phyloP scores from a whole-genome alignment of 495 filamentous ascomycete species.

The Oidiodendron maius region DNA sequence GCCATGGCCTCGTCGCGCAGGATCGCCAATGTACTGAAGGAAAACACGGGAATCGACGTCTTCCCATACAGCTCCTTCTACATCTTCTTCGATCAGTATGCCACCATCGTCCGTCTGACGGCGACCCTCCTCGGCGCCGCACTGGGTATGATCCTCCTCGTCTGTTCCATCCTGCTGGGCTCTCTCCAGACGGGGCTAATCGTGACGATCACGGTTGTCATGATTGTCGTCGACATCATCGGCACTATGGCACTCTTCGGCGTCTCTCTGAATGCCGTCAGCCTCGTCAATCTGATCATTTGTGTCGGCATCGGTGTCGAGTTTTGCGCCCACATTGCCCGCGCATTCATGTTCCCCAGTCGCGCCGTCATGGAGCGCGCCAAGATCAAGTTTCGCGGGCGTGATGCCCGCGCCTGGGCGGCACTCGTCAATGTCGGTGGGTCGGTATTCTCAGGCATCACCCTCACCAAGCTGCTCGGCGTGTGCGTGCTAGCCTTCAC shows the following conservation, averaged over 20 bases:
- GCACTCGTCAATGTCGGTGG: conserved; percentile 90
- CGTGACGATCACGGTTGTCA: conserved; percentile 77
- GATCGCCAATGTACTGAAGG: conserved; percentile 68
- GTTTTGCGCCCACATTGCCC: conserved; percentile 94
- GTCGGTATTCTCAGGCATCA: conserved; percentile 93
- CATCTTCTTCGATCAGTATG: conserved; percentile 98
- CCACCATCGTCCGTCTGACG: conserved; percentile 73
- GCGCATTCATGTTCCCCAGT: conserved; percentile 91
- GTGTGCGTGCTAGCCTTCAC: conserved; percentile 93
- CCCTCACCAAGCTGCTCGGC: conserved; percentile 87
- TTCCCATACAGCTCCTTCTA: conserved; percentile 97
- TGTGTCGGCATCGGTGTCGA: conserved; percentile 94
- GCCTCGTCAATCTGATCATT: conserved; percentile 94
- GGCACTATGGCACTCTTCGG: conserved; percentile 85
- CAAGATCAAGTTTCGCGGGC: conserved; percentile 60
- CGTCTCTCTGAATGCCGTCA: conserved; percentile 93
- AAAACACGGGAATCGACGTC: conserved; percentile 63
- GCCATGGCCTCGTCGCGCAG: conserved; percentile 86
- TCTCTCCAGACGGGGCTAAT: conserved; percentile 76
- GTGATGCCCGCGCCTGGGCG: conserved; percentile 83
- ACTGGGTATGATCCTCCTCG: conserved; percentile 71
- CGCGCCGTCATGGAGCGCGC: conserved; percentile 69
- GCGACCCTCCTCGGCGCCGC: conserved; percentile 75
- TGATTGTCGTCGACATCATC: conserved; percentile 93
- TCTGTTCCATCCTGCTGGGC: conserved; percentile 74